Conservation (phyloP, 805 yeast species). For the Sungouiozyma ichnusensis region DNA sequence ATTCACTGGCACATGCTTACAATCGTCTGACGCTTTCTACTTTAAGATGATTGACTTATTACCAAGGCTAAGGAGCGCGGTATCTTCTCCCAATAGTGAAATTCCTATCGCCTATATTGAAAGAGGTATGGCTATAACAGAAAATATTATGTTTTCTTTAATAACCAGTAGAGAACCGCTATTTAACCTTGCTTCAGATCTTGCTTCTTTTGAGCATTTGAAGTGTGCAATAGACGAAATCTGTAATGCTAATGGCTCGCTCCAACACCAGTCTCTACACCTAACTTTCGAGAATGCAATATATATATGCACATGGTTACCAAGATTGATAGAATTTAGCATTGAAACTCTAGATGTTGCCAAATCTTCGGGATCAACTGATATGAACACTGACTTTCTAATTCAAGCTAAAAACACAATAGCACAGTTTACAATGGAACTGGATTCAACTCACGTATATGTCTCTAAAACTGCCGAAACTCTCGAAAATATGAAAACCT, state of each 20-base stretch:
- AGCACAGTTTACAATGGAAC: constrained; percentile 5
- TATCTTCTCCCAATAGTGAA: constrained; percentile 53
- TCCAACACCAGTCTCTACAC: constrained; percentile 9
- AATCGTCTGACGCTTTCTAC: constrained; percentile 44
- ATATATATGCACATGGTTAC: constrained; percentile 25
- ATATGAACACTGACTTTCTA: constrained; percentile 13
- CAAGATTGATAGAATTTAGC: constrained; percentile 28
- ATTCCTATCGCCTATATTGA: constrained; percentile 61
- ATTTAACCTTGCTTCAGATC: constrained; percentile 17
- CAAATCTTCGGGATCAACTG: background rate
- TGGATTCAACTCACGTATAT: constrained; percentile 10
- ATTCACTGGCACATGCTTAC: constrained; percentile 32
- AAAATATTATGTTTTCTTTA: constrained; percentile 53
- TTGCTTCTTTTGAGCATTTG: constrained; percentile 11
- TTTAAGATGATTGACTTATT: constrained; percentile 66
- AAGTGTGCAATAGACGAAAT: constrained; percentile 17
- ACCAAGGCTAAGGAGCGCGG: constrained; percentile 65
- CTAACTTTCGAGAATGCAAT: constrained; percentile 7
- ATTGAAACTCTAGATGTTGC: constrained; percentile 12
- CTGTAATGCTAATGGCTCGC: constrained; percentile 11
- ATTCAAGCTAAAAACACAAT: constrained; percentile 9
- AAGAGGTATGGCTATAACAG: constrained; percentile 66
- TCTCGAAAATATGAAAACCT: constrained; percentile 20
- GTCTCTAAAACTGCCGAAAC: constrained; percentile 8
- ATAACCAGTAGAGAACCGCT: constrained; percentile 44